Percentiles rank a stretch among this genome's conserved stretches.
Evolutionary conservation across 2,329 filamentous ascomycete species (phyloP).

Genomic region (Pseudophaeomoniella oleicola): DNA sequence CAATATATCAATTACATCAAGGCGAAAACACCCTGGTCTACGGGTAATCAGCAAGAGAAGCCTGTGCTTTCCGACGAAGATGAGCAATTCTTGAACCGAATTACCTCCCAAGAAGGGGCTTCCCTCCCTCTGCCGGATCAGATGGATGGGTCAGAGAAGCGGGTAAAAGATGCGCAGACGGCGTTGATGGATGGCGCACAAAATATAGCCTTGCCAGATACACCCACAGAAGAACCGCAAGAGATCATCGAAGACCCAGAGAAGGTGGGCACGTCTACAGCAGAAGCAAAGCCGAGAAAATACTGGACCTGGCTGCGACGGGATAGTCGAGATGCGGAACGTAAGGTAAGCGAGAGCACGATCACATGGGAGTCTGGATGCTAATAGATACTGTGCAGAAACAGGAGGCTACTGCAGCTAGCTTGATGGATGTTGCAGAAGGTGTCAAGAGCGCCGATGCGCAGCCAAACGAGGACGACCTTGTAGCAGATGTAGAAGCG

Average conservation of each 20-base stretch:
- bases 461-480: conserved; percentile 20
- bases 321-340: conserved; percentile 19
- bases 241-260: conserved; percentile 18
- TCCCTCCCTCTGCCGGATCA: conserved; percentile 27
- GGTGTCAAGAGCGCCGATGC: conserved; percentile 14
- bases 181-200: conserved; percentile 30
- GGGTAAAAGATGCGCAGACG: conserved; percentile 28
- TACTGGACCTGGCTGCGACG: conserved; percentile 24
- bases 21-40: conserved; percentile 20
- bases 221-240: conserved; percentile 25
- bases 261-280: conserved; percentile 8
- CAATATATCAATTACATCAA: conserved; percentile 29
- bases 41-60: conserved; percentile 16
- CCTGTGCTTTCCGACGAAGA: conserved; percentile 47
- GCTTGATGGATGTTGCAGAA: conserved; percentile 15
- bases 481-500: conserved; percentile 24
- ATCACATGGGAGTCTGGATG: neutral
- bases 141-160: conserved; percentile 12
- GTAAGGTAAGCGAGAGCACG: conserved; percentile 14
- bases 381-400: conserved; percentile 4
- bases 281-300: conserved; percentile 13
- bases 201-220: conserved; percentile 34
- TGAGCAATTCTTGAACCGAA: conserved; percentile 39
- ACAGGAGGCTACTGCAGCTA: conserved; percentile 15
- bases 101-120: conserved; percentile 30